These are phyloP conservation scores for Eurotiales sp. DNA, from an alignment of 2,329 filamentous ascomycete species.

Conservation along the genomic window DNA sequence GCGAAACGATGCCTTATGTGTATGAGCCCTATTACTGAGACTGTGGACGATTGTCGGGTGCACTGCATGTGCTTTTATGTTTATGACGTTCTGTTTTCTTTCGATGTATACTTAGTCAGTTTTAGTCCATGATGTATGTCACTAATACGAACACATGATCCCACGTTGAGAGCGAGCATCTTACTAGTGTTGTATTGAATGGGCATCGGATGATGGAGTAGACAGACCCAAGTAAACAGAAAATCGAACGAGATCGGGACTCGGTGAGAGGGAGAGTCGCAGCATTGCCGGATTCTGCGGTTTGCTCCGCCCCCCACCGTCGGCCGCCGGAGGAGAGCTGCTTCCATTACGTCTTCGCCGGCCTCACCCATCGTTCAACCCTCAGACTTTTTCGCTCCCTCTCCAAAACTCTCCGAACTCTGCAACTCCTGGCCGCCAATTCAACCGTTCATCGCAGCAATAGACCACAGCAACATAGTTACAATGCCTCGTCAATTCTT, in stretches of 20 bases:
- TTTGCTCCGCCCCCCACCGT: background rate
- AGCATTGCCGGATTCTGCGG: background rate
- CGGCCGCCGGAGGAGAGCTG: background rate
- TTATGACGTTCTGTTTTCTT: background rate
- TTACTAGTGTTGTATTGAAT: no score
- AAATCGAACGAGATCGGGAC: background rate
- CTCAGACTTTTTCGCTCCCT: background rate
- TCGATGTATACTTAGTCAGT: background rate
- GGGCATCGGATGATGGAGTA: no score
- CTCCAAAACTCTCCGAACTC: background rate
- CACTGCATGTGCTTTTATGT: background rate
- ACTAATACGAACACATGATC: background rate
- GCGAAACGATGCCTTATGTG: conserved; percentile 11
- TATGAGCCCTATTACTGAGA: conserved; percentile 15
- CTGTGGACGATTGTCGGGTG: background rate
- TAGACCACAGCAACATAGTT: conserved; percentile 27
- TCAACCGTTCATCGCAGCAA: background rate
- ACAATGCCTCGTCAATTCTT: conserved; percentile 95
- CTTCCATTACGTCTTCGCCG: background rate
- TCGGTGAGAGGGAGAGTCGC: background rate
- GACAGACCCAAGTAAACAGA: no score
- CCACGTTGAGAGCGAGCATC: no score
- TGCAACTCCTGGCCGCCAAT: background rate
- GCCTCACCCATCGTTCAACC: background rate
- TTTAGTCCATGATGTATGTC: background rate